These are phyloP conservation scores for Fennellomyces sp. DNA, from an alignment of 371 early-diverging fungal species.

Conservation along the genomic window DNA sequence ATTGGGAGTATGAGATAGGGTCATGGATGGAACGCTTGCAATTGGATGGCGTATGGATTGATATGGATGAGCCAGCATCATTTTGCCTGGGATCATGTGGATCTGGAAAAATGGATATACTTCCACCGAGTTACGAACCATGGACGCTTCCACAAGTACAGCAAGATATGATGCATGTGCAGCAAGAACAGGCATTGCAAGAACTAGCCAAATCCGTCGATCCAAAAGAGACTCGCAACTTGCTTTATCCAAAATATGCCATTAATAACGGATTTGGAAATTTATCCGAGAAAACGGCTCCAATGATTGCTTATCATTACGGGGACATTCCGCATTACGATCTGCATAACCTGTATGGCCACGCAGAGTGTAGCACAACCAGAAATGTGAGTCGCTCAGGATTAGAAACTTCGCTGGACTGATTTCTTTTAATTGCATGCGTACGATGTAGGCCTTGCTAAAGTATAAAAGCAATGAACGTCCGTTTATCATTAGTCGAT, in stretches of 20 bases:
- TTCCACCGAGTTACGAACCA: conserved; percentile 25
- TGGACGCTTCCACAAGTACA: conserved; percentile 31
- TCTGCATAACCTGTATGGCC: conserved; percentile 70
- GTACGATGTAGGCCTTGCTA: conserved; percentile 23
- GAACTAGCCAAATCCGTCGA: conserved; percentile 22
- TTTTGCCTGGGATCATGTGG: conserved; percentile 42
- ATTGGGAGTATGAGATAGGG: conserved; percentile 17
- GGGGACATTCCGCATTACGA: conserved; percentile 61
- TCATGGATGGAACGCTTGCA: conserved; percentile 9
- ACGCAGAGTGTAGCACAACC: conserved; percentile 57
- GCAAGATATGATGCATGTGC: conserved; percentile 19
- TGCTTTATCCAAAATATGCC: conserved; percentile 37
- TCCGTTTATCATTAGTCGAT: conserved; percentile 74
- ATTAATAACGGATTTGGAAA: conserved; percentile 39
- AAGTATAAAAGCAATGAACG: conserved; percentile 46
- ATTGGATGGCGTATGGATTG: conserved; percentile 61
- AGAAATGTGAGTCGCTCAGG: conserved; percentile 42
- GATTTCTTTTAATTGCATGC: not conserved
- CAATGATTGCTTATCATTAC: conserved; percentile 59
- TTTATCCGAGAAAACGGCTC: conserved; percentile 57
- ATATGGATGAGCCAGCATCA: conserved; percentile 74
- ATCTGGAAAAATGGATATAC: conserved; percentile 10
- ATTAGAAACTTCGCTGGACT: too few species aligned
- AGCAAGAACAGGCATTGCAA: conserved; percentile 20
- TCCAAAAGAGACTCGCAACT: conserved; percentile 25